These are phyloP conservation scores for Arthroderma uncinatum DNA, from an alignment of 2,329 filamentous ascomycete genomes.

Conservation along the genomic window DNA sequence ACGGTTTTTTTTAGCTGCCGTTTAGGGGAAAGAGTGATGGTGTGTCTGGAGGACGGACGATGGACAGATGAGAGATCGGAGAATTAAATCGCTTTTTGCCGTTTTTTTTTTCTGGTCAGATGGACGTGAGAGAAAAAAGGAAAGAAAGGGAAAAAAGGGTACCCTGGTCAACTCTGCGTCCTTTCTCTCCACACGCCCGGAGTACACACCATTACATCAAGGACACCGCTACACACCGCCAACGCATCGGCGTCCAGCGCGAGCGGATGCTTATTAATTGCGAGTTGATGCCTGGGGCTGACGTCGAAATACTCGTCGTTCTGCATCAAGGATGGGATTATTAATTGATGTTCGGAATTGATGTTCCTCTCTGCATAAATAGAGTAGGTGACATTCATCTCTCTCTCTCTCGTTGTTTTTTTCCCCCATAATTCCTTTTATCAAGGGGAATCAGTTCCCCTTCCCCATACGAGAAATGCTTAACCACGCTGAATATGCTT, in stretches of 20 bases:
- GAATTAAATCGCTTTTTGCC: background rate
- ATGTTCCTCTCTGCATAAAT: no score
- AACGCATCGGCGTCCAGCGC: background rate
- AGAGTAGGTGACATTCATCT: background rate
- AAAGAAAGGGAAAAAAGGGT: background rate
- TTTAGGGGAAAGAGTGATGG: background rate
- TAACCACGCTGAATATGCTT: background rate
- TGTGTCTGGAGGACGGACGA: background rate
- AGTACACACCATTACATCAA: background rate
- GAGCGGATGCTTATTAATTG: no score
- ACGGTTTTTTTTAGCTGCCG: background rate
- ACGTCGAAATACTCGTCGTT: no score
- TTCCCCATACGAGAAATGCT: conserved; percentile 5
- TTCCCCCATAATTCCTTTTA: background rate
- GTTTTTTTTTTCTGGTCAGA: background rate
- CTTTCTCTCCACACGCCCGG: background rate
- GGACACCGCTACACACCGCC: background rate
- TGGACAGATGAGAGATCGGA: background rate
- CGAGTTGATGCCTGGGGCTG: no score
- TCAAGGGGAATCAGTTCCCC: conserved; percentile 1
- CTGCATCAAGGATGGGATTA: no score
- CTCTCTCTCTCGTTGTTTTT: background rate
- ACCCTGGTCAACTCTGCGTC: background rate
- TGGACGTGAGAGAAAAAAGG: background rate
- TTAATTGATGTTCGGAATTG: no score